phyloP scores from a whole-genome alignment of 2,329 filamentous ascomycete species.

The Diplodia seriata region DNA sequence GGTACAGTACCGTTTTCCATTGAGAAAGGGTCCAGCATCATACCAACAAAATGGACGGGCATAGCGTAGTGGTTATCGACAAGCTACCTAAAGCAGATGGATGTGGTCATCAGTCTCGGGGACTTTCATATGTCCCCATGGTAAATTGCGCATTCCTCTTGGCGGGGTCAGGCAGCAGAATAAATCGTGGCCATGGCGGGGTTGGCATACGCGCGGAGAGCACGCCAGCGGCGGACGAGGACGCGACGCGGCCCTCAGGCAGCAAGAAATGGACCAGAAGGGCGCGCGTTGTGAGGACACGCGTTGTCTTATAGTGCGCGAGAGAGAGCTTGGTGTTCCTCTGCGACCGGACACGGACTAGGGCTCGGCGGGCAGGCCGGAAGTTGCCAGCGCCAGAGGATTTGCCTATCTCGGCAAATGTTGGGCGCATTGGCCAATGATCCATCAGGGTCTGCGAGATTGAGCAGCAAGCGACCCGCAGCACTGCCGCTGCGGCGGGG shows the following conservation, averaged over 20 bases:
- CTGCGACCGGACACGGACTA: neutral
- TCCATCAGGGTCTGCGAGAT: neutral
- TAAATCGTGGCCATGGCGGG: neutral
- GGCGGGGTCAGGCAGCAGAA: slow-evolving; percentile 23
- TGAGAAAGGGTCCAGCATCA: neutral
- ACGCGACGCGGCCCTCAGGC: neutral
- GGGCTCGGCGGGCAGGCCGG: neutral
- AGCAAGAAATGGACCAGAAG: slow-evolving; percentile 2
- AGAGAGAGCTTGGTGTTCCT: slow-evolving; percentile 12
- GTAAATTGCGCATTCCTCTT: neutral
- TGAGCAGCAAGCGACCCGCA: neutral
- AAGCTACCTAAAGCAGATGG: neutral
- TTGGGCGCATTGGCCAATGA: slow-evolving; percentile 20
- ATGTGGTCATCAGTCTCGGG: neutral
- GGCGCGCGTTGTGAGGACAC: slow-evolving; percentile 2
- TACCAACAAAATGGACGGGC: neutral
- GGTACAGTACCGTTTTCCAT: neutral
- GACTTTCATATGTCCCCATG: neutral
- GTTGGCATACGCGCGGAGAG: neutral
- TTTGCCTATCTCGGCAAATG: slow-evolving; percentile 8
- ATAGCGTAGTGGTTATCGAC: neutral
- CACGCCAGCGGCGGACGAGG: slow-evolving; percentile 9
- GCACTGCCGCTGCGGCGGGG: slow-evolving; percentile 6
- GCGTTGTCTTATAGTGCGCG: slow-evolving; percentile 18
- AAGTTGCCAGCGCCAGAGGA: slow-evolving; percentile 3